Evolutionary conservation across 83 land plant genomes (phyloP).

Genomic region (Thuja plicata): DNA sequence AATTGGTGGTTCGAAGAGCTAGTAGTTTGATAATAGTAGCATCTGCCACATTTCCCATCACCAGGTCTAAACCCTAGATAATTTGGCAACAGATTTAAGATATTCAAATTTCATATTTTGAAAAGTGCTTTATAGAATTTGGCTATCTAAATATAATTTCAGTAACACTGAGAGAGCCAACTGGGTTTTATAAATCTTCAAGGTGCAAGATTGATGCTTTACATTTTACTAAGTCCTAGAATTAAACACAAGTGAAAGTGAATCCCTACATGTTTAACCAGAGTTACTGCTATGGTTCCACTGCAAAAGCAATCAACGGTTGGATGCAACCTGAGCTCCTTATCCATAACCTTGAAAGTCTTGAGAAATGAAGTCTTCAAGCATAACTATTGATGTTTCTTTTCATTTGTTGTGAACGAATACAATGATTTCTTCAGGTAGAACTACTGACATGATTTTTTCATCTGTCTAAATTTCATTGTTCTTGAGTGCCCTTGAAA

Average conservation of each 20-base stretch:
- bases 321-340: slow-evolving; percentile 44
- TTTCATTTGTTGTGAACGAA: not conserved
- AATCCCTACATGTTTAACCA: slow-evolving; percentile 48
- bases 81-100: not conserved
- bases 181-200: too few relatives aligned
- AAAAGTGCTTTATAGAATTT: not conserved
- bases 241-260: not conserved
- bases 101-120: not conserved
- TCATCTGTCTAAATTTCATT: not conserved
- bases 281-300: slow-evolving; percentile 47
- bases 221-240: too few relatives aligned
- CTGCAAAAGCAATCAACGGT: slow-evolving; percentile 42
- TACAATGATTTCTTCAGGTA: not conserved
- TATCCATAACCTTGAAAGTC: slow-evolving; percentile 45
- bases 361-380: not conserved
- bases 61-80: slow-evolving; percentile 47
- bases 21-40: too few relatives aligned
- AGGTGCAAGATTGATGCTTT: not conserved
- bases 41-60: slow-evolving; percentile 65
- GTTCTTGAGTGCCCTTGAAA: not conserved
- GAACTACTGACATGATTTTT: not conserved
- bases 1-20: too few relatives aligned
- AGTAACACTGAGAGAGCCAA: not conserved
- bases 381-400: not conserved
- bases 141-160: not conserved